Evolutionary conservation across 768 basidiomycete species (phyloP), one percentile per base, ranked within the genome.

Genomic region (Russula virescens): DNA sequence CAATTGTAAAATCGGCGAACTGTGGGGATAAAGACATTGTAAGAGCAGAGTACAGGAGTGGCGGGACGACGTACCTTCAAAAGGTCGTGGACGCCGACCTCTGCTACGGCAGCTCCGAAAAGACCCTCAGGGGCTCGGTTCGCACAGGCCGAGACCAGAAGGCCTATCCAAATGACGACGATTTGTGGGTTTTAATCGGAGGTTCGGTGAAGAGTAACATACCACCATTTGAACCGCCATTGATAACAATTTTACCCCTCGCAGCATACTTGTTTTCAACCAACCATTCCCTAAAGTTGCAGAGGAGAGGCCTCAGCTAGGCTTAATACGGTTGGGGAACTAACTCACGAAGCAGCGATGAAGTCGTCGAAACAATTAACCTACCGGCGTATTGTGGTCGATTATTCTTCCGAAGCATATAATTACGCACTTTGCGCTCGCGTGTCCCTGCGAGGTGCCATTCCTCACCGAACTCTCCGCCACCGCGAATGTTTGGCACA

Each of bases 141-240:
- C 50, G 88, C 78, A 66, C 87, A 92, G n/a, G 90, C 90, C n/a
- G 83, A 84, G n/a, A 92, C 81, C 28, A 92, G 81, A 2, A 93
- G 76, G 53, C 89, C 89, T 88, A 68, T 28, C 23, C 46, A 26
- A 14, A 47, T 9, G 6, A 40, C 18, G 28, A 43, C 16, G 16
- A 13, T 1, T 23, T n/a, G 18, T 63, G 34, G 40, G 31, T n/a
- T 18, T 5, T 19, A 25, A 10, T 21, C 10, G 25, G 21, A 47
- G 14, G 54, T 21, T 45, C 38, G 31, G 25, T 21, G 28, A 28
- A 57, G 35, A 38, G 60, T 50, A 50, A 58, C 79, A 63, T 69
- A 82, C 89, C 90, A 74, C 90, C 91, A 70, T 93, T 93, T 3
- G 89, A 91, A 3, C 80, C 87, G 5, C 91, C 91, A 60, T 86